Percentiles rank a stretch among this genome's conserved stretches.
phyloP scores from a whole-genome alignment of 306 rosid genomes.

The Hippophae tibetana region DNA sequence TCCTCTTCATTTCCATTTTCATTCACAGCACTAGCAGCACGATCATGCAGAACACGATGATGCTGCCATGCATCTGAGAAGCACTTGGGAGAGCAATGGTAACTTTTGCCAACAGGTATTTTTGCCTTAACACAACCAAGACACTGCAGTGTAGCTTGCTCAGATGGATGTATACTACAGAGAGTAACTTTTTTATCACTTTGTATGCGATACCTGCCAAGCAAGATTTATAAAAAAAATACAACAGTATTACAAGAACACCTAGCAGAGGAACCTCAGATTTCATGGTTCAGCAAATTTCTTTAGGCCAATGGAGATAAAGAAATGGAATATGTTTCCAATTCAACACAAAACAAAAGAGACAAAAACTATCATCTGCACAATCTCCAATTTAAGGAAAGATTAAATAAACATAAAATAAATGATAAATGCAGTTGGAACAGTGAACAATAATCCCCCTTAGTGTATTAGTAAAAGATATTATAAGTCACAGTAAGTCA shows the following conservation, averaged over 20 bases:
- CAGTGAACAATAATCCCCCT: too few species aligned
- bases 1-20: slow-evolving; percentile 91
- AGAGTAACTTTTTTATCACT: slow-evolving; percentile 80
- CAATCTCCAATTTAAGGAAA: too few species aligned
- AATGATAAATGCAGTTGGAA: too few species aligned
- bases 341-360: too few species aligned
- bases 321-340: too few species aligned
- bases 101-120: slow-evolving; percentile 77
- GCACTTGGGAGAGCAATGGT: slow-evolving; percentile 85
- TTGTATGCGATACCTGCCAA: slow-evolving; percentile 75
- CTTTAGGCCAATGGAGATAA: too few species aligned
- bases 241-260: slow-evolving; percentile 2
- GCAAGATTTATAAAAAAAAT: slow-evolving; percentile 13
- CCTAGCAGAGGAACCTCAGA: neutral
- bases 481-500: too few species aligned
- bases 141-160: slow-evolving; percentile 90
- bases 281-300: too few species aligned
- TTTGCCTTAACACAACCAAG: slow-evolving; percentile 75
- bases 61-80: slow-evolving; percentile 98
- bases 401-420: too few species aligned
- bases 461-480: too few species aligned
- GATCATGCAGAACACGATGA: slow-evolving; percentile 92
- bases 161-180: slow-evolving; percentile 94
- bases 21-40: slow-evolving; percentile 80
- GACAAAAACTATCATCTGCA: too few species aligned